A percentile compares a stretch with the other conserved stretches of the same genome.
These are phyloP conservation scores for Lasiosphaeriaceae sp. DNA, from an alignment of 495 filamentous ascomycete species.

Conservation along the genomic window DNA sequence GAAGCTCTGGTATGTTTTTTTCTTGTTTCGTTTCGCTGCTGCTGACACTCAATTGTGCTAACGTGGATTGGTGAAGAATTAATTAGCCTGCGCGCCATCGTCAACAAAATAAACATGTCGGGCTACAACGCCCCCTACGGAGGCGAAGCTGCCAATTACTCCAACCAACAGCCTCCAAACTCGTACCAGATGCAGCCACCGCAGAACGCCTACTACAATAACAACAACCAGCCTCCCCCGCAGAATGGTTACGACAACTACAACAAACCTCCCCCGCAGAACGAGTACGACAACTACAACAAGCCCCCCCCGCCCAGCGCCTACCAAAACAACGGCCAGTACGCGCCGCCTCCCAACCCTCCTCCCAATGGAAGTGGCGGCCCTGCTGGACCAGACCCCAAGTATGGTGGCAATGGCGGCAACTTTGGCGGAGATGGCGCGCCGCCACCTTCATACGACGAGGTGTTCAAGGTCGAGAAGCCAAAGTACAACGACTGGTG, in stretches of 20 bases:
- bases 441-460: conserved; percentile 64
- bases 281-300: conserved; percentile 13
- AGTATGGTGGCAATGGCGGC: background rate
- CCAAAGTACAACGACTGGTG: conserved; percentile 88
- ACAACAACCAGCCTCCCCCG: conserved; percentile 10
- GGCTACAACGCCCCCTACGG: background rate
- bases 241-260: too few relatives aligned
- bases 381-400: conserved; percentile 3
- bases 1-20: too few relatives aligned
- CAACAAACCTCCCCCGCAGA: conserved; percentile 1
- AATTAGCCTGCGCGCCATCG: too few relatives aligned
- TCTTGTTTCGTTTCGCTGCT: too few relatives aligned
- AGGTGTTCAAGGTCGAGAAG: conserved; percentile 73
- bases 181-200: conserved; percentile 25
- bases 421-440: background rate
- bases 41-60: too few relatives aligned
- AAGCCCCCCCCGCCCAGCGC: background rate
- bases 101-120: too few relatives aligned
- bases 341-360: conserved; percentile 16
- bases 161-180: conserved; percentile 19
- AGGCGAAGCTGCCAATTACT: conserved; percentile 22
- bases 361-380: conserved; percentile 3
- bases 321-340: conserved; percentile 3
- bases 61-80: too few relatives aligned
- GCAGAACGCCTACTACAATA: conserved; percentile 18